Evolutionary conservation across 352 stramenopile species (phyloP), one percentile per base, ranked within the genome.

Genomic region (Pythium utonaiense): DNA sequence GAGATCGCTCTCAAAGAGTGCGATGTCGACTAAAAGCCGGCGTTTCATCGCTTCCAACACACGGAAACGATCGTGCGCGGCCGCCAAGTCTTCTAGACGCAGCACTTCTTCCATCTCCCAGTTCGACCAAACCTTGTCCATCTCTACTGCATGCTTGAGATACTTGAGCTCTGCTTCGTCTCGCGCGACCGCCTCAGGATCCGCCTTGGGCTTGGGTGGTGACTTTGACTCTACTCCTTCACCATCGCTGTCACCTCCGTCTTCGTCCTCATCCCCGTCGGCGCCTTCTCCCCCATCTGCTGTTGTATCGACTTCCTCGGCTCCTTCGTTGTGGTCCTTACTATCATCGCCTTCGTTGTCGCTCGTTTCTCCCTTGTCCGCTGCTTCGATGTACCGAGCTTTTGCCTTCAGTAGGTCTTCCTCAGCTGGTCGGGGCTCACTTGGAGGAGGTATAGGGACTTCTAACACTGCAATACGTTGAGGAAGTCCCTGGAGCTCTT

Each of bases 91-190:
- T 19, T 74, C 75, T 2, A 71, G 52, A 9, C 79, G 71, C 54
- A 67, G 56, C 2, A 59, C 57, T 49, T 89, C 77, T 28, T 68
- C 47, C 33, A 62, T 56, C n/a, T 86, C 67, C 77, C 78, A 90
- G 42, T 77, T 53, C 9, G 62, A 54, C 78, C 78, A 90, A 6
- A 47, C 51, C 36, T 70, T 56, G 27, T 85, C 77, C 9, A 53
- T 52, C n/a, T 84, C 70, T 10, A 75, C 78, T 13, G 69, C 77
- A 2, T 56, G 30, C 54, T 81, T 84, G 14, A 87, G 67, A 25
- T 67, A 53, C 1, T 65, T 59, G 28, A 90, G 54, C 48, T 90
- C 80, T 0, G 52, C 58, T 65, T 90, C 80, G 34, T 88, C 78
- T 21, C 54, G 55, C 21, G 81, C 52, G 3, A 56, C n/a, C 21